phyloP scores from a whole-genome alignment of 2,329 filamentous ascomycete genomes.

The Chrysosphaeria jannelii region DNA sequence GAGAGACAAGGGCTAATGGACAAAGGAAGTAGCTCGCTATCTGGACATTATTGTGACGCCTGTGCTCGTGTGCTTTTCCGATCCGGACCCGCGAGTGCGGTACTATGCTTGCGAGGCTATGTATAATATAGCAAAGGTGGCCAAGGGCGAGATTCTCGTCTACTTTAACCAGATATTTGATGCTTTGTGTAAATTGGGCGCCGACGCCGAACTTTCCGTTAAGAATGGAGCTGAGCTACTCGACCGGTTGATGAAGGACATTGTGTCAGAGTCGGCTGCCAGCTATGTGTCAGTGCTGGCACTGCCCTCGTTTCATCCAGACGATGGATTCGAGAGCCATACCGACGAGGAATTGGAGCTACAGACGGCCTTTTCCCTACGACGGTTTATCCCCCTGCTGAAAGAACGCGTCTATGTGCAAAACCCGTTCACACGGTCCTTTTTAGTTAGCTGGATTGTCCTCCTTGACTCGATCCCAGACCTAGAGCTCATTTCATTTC shows the following conservation, averaged over 20 bases:
- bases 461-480: constrained; percentile 90
- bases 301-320: constrained; percentile 13
- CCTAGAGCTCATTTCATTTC: constrained; percentile 69
- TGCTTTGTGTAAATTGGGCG: constrained; percentile 88
- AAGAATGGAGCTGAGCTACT: constrained; percentile 93
- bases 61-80: constrained; percentile 86
- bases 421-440: constrained; percentile 82
- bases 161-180: constrained; percentile 99
- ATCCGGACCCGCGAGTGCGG: constrained; percentile 86
- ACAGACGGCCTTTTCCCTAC: constrained; percentile 74
- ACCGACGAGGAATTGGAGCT: constrained; percentile 18
- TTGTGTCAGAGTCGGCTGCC: constrained; percentile 79
- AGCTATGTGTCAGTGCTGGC: constrained; percentile 82
- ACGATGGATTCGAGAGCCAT: constrained; percentile 13
- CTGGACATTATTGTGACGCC: constrained; percentile 84
- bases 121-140: constrained; percentile 99
- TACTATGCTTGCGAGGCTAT: constrained; percentile 99
- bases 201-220: constrained; percentile 84
- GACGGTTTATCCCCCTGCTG: constrained; percentile 70
- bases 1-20: no score
- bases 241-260: constrained; percentile 84
- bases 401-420: constrained; percentile 84
- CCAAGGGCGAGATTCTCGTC: constrained; percentile 83
- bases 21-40: constrained; percentile 66
- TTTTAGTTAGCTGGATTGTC: constrained; percentile 87